A percentile compares a stretch with the other conserved stretches of the same genome.
Conservation (phyloP, 805 yeast species). For the Tetrapisispora namnaoensis region DNA sequence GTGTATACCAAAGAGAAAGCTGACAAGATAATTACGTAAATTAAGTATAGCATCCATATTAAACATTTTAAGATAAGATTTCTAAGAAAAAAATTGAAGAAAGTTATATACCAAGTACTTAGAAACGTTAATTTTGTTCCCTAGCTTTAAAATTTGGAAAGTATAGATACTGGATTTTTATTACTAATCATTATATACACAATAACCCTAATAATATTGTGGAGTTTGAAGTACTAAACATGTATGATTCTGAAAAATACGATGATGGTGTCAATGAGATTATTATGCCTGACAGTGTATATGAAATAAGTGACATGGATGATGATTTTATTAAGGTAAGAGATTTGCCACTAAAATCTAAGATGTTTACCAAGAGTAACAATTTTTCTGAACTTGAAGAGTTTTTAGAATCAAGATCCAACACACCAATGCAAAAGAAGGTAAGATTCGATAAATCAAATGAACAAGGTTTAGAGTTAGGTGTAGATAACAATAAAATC, state of each 20-base stretch:
- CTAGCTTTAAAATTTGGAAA: neutral
- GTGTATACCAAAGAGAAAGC: too few relatives aligned
- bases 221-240: neutral
- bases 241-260: neutral
- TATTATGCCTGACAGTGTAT: neutral
- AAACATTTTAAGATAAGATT: too few relatives aligned
- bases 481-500: neutral
- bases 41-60: too few relatives aligned
- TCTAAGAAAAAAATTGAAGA: too few relatives aligned
- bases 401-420: constrained; percentile 9
- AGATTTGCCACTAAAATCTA: constrained; percentile 9
- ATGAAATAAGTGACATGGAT: constrained; percentile 2
- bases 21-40: too few relatives aligned
- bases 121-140: too few relatives aligned
- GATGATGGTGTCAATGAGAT: neutral
- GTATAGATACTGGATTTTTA: neutral
- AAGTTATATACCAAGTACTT: too few relatives aligned
- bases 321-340: neutral
- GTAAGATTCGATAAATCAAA: constrained; percentile 9
- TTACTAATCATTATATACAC: too few relatives aligned
- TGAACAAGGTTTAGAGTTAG: neutral
- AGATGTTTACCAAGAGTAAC: constrained; percentile 2
- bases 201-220: too few relatives aligned
- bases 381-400: constrained; percentile 7
- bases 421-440: constrained; percentile 6